Conservation (phyloP, 257 asterid species). For the Gentiana straminea region DNA sequence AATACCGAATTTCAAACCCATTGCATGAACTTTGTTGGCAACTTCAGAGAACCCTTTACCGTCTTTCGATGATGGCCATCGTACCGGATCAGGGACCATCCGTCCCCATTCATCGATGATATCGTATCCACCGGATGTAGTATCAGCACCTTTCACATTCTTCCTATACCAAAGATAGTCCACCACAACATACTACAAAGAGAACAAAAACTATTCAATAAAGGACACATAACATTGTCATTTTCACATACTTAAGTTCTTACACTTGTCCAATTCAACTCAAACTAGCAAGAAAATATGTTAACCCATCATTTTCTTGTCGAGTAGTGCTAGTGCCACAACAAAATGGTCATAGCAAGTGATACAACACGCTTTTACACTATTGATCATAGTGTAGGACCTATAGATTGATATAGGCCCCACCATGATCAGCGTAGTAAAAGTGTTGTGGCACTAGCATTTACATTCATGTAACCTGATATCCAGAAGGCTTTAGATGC, state of each 20-base stretch:
- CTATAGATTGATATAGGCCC: too few species aligned
- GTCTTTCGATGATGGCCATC: slow-evolving; percentile 90
- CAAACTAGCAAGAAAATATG: too few species aligned
- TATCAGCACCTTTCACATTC: slow-evolving; percentile 65
- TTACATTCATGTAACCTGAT: slow-evolving; percentile 39
- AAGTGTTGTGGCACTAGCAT: too few species aligned
- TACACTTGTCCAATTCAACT: too few species aligned
- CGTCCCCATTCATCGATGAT: slow-evolving; percentile 95
- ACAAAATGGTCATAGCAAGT: too few species aligned
- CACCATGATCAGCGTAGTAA: too few species aligned
- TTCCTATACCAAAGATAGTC: slow-evolving; percentile 96
- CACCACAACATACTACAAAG: slow-evolving; percentile 81
- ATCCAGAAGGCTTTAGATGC: slow-evolving; percentile 53
- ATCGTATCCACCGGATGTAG: slow-evolving; percentile 83
- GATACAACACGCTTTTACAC: too few species aligned
- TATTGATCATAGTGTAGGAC: too few species aligned
- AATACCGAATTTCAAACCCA: slow-evolving; percentile 94
- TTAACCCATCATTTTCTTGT: too few species aligned
- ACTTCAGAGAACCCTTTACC: slow-evolving; percentile 68
- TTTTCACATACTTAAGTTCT: too few species aligned
- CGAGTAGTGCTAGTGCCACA: too few species aligned
- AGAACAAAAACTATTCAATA: neutral
- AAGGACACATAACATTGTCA: too few species aligned
- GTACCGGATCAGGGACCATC: slow-evolving; percentile 75
- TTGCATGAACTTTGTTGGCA: slow-evolving; percentile 56